phyloP scores from a whole-genome alignment of 345 rosid species.

The Populus nigra region DNA sequence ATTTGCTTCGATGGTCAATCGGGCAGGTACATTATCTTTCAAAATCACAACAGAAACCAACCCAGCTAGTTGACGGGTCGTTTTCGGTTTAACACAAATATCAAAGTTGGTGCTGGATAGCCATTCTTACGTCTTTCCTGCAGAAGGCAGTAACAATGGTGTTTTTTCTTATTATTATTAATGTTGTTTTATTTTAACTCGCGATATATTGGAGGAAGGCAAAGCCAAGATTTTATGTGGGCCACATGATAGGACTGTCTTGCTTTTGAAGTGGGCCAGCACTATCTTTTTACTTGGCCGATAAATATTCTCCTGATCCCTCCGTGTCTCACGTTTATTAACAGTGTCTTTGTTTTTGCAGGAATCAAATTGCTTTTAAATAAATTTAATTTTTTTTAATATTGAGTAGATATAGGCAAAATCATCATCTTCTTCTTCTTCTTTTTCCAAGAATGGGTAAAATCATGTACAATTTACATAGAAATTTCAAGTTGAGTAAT shows the following conservation, averaged over 20 bases:
- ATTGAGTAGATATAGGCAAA: too few relatives aligned
- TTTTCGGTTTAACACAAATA: neutral
- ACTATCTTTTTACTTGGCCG: constrained; percentile 14
- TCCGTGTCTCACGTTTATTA: constrained; percentile 1
- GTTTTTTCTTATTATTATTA: too few relatives aligned
- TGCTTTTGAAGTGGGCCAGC: constrained; percentile 24
- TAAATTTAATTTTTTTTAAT: too few relatives aligned
- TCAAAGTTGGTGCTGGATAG: neutral
- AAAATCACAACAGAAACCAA: neutral
- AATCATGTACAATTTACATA: too few relatives aligned
- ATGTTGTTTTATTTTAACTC: neutral
- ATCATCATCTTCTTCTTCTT: too few relatives aligned
- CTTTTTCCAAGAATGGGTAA: too few relatives aligned
- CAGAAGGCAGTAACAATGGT: neutral
- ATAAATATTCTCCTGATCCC: constrained; percentile 12
- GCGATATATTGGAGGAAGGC: neutral
- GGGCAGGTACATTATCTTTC: neutral
- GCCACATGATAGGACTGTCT: constrained; percentile 9
- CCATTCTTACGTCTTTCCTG: neutral
- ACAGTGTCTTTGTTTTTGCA: too few relatives aligned
- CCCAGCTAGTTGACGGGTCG: neutral
- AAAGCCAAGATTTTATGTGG: constrained; percentile 8
- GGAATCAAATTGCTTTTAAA: too few relatives aligned
- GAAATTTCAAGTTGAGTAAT: too few relatives aligned
- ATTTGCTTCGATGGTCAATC: neutral